These are phyloP conservation scores for Strobilomyces dryophilus DNA, from an alignment of 768 basidiomycete genomes.

Conservation along the genomic window DNA sequence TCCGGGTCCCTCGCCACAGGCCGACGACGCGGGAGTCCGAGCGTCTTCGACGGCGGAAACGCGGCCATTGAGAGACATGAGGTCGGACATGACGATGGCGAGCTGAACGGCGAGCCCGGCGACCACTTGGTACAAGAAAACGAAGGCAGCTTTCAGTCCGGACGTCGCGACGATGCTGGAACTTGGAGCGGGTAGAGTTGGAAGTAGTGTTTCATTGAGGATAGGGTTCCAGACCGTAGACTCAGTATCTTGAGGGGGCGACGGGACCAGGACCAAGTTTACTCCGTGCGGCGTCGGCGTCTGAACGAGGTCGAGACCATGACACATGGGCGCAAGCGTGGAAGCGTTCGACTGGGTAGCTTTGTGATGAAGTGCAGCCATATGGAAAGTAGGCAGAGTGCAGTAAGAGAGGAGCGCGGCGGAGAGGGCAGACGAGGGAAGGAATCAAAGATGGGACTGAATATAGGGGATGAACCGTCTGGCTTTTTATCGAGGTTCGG, in stretches of 20 bases:
- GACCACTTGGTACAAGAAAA: slow-evolving; percentile 8
- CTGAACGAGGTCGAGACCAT: not conserved
- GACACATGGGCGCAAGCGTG: not conserved
- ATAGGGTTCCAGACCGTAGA: not conserved
- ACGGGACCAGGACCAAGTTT: not conserved
- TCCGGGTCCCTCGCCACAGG: not conserved
- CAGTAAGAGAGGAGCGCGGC: not conserved
- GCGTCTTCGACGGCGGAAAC: slow-evolving; percentile 12
- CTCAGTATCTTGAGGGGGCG: not conserved
- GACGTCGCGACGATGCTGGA: not conserved
- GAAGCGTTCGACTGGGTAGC: not conserved
- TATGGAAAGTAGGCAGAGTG: slow-evolving; percentile 1
- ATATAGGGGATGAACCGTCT: not conserved
- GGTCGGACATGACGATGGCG: not conserved
- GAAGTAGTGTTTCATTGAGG: not conserved
- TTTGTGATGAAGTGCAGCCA: not conserved
- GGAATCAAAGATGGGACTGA: slow-evolving; percentile 1
- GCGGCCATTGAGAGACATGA: slow-evolving; percentile 19
- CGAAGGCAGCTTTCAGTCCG: not conserved
- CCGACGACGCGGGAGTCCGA: not conserved
- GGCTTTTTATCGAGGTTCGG: slow-evolving; percentile 3
- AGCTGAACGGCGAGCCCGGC: slow-evolving; percentile 1
- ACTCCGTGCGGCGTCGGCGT: not conserved
- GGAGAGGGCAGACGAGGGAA: not conserved
- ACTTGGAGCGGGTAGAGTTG: not conserved